phyloP scores from a whole-genome alignment of 1,139 yeast genomes.

The Yamadazyma triangularis region DNA sequence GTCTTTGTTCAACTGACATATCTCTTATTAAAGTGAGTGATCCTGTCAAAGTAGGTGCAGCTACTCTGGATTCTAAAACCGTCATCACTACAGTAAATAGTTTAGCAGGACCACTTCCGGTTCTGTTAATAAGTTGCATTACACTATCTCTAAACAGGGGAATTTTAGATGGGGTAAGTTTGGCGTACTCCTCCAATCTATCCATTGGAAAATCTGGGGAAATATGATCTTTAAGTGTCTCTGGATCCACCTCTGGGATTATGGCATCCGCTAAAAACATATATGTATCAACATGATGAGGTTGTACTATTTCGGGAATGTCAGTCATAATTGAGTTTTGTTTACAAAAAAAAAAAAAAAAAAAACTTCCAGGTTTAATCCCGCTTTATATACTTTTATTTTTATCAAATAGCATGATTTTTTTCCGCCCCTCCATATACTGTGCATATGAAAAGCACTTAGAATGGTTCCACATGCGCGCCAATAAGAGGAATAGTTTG shows the following conservation, averaged over 20 bases:
- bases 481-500: no score
- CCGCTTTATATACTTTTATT: neutral
- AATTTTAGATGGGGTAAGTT: conserved; percentile 26
- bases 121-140: conserved; percentile 12
- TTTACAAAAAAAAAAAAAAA: no score
- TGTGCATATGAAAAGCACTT: neutral
- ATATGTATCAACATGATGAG: conserved; percentile 6
- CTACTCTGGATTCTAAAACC: conserved; percentile 26
- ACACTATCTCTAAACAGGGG: conserved; percentile 23
- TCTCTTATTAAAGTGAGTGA: conserved; percentile 32
- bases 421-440: neutral
- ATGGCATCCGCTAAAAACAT: conserved; percentile 32
- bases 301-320: conserved; percentile 2
- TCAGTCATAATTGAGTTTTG: no score
- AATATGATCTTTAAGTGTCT: conserved; percentile 23
- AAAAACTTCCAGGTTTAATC: no score
- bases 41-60: conserved; percentile 35
- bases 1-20: conserved; percentile 30
- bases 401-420: neutral
- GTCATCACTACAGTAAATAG: conserved; percentile 22
- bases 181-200: conserved; percentile 29
- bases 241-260: conserved; percentile 30
- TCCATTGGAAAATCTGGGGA: conserved; percentile 24
- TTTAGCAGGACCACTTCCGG: conserved; percentile 16
- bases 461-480: no score